These are phyloP conservation scores for Penicillium sp. DNA, from an alignment of 2,329 filamentous ascomycete genomes.

Conservation along the genomic window DNA sequence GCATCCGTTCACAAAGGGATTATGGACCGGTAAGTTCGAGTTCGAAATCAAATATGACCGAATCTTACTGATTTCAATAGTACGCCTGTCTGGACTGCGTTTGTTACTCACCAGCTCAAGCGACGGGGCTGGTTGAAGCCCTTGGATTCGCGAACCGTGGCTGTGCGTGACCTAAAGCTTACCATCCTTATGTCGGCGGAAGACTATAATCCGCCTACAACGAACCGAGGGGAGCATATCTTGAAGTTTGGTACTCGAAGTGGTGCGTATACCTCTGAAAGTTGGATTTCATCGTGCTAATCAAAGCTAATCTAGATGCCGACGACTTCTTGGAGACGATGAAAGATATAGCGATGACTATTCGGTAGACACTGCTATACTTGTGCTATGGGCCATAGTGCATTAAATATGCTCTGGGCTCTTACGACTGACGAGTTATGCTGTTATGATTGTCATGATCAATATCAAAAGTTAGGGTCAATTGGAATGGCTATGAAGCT, in stretches of 20 bases:
- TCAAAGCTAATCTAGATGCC: conserved; percentile 34
- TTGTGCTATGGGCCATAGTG: background rate
- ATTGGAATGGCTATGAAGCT: background rate
- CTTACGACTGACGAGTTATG: conserved; percentile 24
- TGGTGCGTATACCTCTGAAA: conserved; percentile 25
- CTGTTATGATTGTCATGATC: conserved; percentile 23
- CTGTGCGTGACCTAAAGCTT: conserved; percentile 53
- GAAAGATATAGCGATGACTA: conserved; percentile 19
- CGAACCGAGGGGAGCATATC: conserved; percentile 38
- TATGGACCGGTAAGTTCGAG: conserved; percentile 45
- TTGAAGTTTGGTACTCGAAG: conserved; percentile 37
- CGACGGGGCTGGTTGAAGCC: conserved; percentile 51
- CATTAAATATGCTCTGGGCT: background rate
- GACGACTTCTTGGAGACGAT: conserved; percentile 38
- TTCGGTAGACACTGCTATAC: background rate
- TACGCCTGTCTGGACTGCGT: conserved; percentile 63
- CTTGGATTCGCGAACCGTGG: conserved; percentile 43
- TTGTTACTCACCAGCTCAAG: conserved; percentile 51
- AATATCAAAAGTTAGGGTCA: conserved; percentile 15
- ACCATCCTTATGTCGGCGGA: conserved; percentile 54
- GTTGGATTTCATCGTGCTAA: conserved; percentile 5
- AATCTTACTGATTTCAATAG: conserved; percentile 23
- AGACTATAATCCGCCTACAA: conserved; percentile 45
- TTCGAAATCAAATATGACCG: background rate
- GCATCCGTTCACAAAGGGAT: conserved; percentile 56